Base-by-base conservation (phyloP, 1,139 yeast species). In the Wickerhamomyces sp. region DNA sequence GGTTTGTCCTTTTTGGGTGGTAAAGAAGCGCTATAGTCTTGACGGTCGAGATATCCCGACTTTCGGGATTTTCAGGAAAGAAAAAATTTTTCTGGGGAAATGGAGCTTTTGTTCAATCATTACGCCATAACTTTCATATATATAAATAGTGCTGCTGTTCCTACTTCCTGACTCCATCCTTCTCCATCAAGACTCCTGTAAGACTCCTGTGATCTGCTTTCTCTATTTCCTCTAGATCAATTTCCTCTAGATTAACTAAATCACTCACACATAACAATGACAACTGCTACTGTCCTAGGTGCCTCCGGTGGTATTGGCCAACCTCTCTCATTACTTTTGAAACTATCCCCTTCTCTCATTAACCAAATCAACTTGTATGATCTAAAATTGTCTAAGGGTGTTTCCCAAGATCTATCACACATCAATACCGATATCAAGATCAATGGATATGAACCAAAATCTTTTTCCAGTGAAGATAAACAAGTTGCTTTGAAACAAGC, bases 251-350 rank as follows among this genome's bases (percentile, higher is more conserved):
- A 9, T 29, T 6, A 9, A 10, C 31, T 29, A 10, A 10, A 29
- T 29, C n/a, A n/a, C n/a, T 4, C 31, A 9, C 13, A 11, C 13
- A 10, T 18, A 30, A 34, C 34, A 36, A 78, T 74, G 79, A 79
- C 80, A 45, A 82, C 82, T 69, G 89, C 81, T 49, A 76, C 89
- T 45, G 85, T 84, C 51, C 73, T 84, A 56, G 90, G 91, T 52
- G 90, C 90, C 40, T 85, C 89, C 42, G 90, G 91, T 53, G 91
- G 91, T 53, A 83, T 84, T 59, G 91, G 91, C 41, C 90, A 83
- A 63, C 89, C 90, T 36, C 71, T 84, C 41, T 83, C 90, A 2
- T 68, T 84, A 46, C 69, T 84, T 50, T 69, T 83, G 54, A 82
- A 84, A 61, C 67, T 81, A 45, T 78, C 79, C 56, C 74, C 78